Evolutionary conservation across 192 early-diverging fungal species (phyloP).

Genomic region (Podila epicladia): DNA sequence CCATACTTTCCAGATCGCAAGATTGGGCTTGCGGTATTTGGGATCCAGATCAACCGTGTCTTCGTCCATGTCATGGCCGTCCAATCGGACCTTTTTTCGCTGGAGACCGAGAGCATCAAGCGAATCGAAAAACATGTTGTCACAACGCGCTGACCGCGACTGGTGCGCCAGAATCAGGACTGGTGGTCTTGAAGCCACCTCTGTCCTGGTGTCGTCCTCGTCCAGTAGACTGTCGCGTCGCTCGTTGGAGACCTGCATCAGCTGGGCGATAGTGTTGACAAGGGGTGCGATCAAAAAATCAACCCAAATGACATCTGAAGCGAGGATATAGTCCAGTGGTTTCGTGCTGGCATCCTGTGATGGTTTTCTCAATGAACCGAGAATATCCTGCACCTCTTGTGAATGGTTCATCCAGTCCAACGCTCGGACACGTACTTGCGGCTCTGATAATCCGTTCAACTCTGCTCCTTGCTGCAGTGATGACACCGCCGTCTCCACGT

Average conservation of each 20-base stretch:
- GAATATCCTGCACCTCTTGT: constrained; percentile 14
- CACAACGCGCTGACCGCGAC: constrained; percentile 45
- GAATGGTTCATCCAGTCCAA: constrained; percentile 37
- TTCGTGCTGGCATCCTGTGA: background rate
- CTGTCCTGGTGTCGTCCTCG: background rate
- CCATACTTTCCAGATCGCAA: constrained; percentile 48
- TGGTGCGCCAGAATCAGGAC: constrained; percentile 51
- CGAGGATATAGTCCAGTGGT: constrained; percentile 51
- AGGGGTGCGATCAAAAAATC: constrained; percentile 52
- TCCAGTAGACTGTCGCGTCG: constrained; percentile 20
- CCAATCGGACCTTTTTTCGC: constrained; percentile 17
- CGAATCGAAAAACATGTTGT: constrained; percentile 41
- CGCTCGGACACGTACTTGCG: constrained; percentile 28
- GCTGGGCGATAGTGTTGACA: constrained; percentile 47
- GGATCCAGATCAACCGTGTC: constrained; percentile 31
- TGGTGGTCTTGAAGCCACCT: constrained; percentile 1
- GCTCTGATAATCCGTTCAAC: constrained; percentile 23
- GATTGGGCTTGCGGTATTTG: constrained; percentile 20
- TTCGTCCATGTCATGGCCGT: constrained; percentile 12
- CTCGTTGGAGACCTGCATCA: constrained; percentile 15
- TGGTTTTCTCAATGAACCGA: background rate
- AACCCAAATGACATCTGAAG: constrained; percentile 58
- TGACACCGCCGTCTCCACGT: constrained; percentile 37
- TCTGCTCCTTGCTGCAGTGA: constrained; percentile 4
- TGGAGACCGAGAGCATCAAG: constrained; percentile 31